These are phyloP conservation scores for Pythium brachiatum DNA, from an alignment of 352 stramenopile genomes.

Conservation along the genomic window DNA sequence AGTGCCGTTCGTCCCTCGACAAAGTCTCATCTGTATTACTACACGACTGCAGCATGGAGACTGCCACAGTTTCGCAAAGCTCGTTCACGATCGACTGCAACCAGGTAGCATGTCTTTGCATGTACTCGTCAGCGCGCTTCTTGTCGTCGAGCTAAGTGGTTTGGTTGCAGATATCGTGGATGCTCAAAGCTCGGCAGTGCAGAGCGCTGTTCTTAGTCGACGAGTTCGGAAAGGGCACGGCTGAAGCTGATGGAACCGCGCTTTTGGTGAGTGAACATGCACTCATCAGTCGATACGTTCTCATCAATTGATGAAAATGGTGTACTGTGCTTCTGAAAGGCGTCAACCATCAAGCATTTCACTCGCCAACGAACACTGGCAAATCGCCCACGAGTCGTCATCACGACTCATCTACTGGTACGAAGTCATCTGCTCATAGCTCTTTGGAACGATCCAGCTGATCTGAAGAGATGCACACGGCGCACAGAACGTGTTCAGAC, in stretches of 20 bases:
- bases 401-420: constrained; percentile 85
- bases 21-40: not conserved
- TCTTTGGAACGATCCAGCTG: not conserved
- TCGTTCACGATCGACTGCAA: constrained; percentile 89
- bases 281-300: not conserved
- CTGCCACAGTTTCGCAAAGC: constrained; percentile 65
- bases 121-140: too few relatives aligned
- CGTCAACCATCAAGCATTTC: constrained; percentile 60
- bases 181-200: constrained; percentile 69
- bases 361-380: constrained; percentile 25
- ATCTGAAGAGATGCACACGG: not conserved
- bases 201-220: constrained; percentile 79
- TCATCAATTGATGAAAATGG: not conserved
- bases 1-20: not conserved
- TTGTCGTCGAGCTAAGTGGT: not conserved
- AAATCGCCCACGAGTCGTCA: constrained; percentile 51
- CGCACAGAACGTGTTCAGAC: constrained; percentile 18
- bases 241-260: constrained; percentile 68
- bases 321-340: constrained; percentile 29
- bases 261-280: constrained; percentile 47
- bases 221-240: constrained; percentile 87
- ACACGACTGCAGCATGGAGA: constrained; percentile 62
- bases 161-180: constrained; percentile 63
- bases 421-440: not conserved
- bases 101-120: constrained; percentile 40